These are phyloP conservation scores for Berkeleyomyces basicola DNA, from an alignment of 2,329 filamentous ascomycete genomes.

Conservation along the genomic window DNA sequence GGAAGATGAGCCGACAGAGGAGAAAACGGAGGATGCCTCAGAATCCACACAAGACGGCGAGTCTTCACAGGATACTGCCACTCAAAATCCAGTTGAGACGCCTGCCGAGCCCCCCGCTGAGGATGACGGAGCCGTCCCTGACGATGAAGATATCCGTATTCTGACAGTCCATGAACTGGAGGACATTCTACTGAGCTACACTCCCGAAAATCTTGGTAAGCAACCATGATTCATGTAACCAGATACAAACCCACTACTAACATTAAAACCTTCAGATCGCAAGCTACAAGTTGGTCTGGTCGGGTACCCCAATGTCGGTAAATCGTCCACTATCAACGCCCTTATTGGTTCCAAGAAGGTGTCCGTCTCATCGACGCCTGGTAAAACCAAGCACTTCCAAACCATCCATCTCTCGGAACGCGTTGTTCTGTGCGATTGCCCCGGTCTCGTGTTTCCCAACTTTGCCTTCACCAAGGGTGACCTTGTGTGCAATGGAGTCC, in stretches of 20 bases:
- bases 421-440: conserved; percentile 91
- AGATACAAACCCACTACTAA: conserved; percentile 8
- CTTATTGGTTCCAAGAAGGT: conserved; percentile 98
- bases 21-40: conserved; percentile 18
- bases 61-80: not conserved
- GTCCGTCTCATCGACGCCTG: conserved; percentile 89
- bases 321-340: conserved; percentile 97
- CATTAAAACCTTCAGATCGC: conserved; percentile 20
- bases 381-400: conserved; percentile 99
- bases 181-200: conserved; percentile 65
- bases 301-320: conserved; percentile 96
- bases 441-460: conserved; percentile 95
- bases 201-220: conserved; percentile 35
- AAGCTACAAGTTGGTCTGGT: conserved; percentile 88
- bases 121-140: conserved; percentile 21
- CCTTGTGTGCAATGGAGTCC: conserved; percentile 81
- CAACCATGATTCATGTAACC: not conserved
- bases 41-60: conserved; percentile 13
- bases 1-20: conserved; percentile 18
- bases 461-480: conserved; percentile 95
- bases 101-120: conserved; percentile 17
- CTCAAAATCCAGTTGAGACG: not conserved
- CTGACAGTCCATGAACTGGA: conserved; percentile 88
- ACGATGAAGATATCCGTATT: conserved; percentile 55
- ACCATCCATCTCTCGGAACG: conserved; percentile 85